Evolutionary conservation across 1,139 yeast species (phyloP).

Genomic region (Hansenula anomala): DNA sequence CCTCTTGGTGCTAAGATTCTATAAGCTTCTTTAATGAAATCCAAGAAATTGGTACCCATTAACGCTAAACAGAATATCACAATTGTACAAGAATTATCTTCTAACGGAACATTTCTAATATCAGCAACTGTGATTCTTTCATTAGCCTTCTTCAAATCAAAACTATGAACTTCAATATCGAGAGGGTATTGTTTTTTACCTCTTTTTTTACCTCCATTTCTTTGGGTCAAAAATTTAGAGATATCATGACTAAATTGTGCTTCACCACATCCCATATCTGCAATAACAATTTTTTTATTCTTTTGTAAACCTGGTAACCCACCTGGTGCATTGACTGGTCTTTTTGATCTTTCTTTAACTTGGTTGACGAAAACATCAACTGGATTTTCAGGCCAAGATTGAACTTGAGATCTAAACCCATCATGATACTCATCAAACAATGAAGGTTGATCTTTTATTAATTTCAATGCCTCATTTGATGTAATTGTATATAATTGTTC

Average conservation of each 20-base stretch:
- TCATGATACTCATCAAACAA: slow-evolving; percentile 91
- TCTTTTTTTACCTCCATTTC: slow-evolving; percentile 31
- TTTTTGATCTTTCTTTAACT: slow-evolving; percentile 54
- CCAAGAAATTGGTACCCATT: slow-evolving; percentile 96
- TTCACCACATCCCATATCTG: slow-evolving; percentile 99
- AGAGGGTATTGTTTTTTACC: slow-evolving; percentile 24
- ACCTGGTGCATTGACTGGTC: slow-evolving; percentile 88
- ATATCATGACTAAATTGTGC: slow-evolving; percentile 78
- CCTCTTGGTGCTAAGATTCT: slow-evolving; percentile 87
- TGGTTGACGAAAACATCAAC: slow-evolving; percentile 82
- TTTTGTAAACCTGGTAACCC: slow-evolving; percentile 73
- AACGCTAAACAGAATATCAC: slow-evolving; percentile 90
- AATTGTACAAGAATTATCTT: slow-evolving; percentile 70
- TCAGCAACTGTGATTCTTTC: slow-evolving; percentile 93
- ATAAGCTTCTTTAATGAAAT: slow-evolving; percentile 85
- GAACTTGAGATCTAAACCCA: slow-evolving; percentile 93
- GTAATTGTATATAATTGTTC: slow-evolving; percentile 87
- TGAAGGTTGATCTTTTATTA: slow-evolving; percentile 78
- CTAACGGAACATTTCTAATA: slow-evolving; percentile 82
- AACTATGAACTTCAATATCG: slow-evolving; percentile 71
- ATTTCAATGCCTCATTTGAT: slow-evolving; percentile 68
- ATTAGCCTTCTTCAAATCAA: slow-evolving; percentile 84
- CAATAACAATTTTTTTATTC: slow-evolving; percentile 59
- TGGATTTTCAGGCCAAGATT: slow-evolving; percentile 97
- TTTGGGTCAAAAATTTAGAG: slow-evolving; percentile 38